Evolutionary conservation across 2,329 filamentous ascomycete genomes (phyloP), one percentile per base, ranked within the genome.

Genomic region (Huntiella abstrusa): DNA sequence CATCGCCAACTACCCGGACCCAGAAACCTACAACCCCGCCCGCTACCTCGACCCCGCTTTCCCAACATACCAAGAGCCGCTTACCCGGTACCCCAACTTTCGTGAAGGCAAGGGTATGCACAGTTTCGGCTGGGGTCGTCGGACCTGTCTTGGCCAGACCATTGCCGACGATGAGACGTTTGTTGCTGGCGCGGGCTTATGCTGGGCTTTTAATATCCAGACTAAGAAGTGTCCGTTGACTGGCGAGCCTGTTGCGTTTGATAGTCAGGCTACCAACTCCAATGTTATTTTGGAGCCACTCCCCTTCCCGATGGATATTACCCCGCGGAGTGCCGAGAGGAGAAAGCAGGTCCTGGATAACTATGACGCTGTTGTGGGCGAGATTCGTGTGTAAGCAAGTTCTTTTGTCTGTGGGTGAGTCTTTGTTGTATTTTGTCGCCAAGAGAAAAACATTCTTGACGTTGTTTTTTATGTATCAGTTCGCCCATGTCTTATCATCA

Each of bases 21-120:
- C 73, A n/a, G 73, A 80, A 41, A 66, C 60, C 52, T 80, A 68
- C 60, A 69, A 65, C 22, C 75, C 77, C 0, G 74, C 77, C 53
- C 68, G 76, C 35, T 81, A 72, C 63, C 65, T 81, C 8, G 69
- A 77, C 52, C 59, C 70, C n/a, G 62, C 61, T 15, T 80, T 70
- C 66, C 76, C 76, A 1, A 77, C 75, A 0, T 80, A 71, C 60
- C 71, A 77, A 54, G 74, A 73, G 54, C 76, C 76, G 0, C 65
- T 80, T n/a, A 68, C 68, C 2, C 66, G 68, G 47, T 78, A 71
- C 54, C 76, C 77, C 12, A 75, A 70, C 57, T 69, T 80, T 55
- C 72, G 75, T 52, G 67, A 70, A 55, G 67, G 67, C 34, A 59
- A 62, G 2, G 68, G 68, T 34, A 74, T 78, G 69, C 70, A 75